Evolutionary conservation across 257 asterid genomes (phyloP), one percentile per base, ranked within the genome.

Genomic region (Nicotiana benthamiana): DNA sequence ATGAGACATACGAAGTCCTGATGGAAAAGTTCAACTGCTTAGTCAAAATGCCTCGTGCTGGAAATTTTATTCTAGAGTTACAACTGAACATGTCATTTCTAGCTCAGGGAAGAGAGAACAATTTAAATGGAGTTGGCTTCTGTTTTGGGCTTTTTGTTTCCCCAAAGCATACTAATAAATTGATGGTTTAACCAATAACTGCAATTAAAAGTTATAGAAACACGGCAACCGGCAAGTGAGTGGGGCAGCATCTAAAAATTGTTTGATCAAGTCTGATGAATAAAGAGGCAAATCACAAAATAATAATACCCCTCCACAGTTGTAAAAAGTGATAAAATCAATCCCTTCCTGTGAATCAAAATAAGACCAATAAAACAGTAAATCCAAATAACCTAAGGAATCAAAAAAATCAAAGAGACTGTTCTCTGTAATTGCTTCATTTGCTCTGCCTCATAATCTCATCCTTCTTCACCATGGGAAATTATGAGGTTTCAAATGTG

Each of bases 1-100:
- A 79, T 95, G 93, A 80, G 98, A 92, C 90, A 95, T 89, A 54
- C 98, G 93, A 75, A 95, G 86, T 80, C 99, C 99, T 95, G 84
- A 61, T 59, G 36, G 75, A 52, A 80, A 51, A 75, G 76, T 30
- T 57, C 36, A 84, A 68, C 43, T 72, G 75, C 40, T 82, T 66
- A 82, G 53, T 64, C 76, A 64, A 61, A 17, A 22, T 64, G 40
- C 77, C 36, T 79, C 48, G 8, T 24, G 61, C 61, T 8, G 17
- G 61, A 74, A 48, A 48, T 46, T 22, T 74, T 20, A 48, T 72
- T 13, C 22, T 6, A 43, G 13, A 46, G 12, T 54, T 24, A 46
- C 40, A 72, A 27, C 77, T 46, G 60, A 72, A 46, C 77, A 46
- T 22, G 60, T 46, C 60, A 43, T 43, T 72, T 72, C 40, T 26